Evolutionary conservation across 2,329 filamentous ascomycete genomes (phyloP), one percentile per base, ranked within the genome.

Genomic region (Penicillium hordei): DNA sequence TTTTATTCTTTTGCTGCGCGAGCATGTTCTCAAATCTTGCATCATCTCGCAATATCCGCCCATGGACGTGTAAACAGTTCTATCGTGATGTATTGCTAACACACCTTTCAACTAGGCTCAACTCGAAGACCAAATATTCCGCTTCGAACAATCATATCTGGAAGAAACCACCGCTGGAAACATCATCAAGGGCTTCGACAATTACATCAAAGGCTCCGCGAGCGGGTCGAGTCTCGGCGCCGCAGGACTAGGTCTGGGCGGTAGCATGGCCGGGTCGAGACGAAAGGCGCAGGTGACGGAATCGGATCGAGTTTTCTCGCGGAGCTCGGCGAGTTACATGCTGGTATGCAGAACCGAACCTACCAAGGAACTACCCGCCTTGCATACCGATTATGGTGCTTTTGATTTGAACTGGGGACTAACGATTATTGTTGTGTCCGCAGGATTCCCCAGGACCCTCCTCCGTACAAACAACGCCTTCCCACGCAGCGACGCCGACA

Each of bases 141-240:
- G 89, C 63, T 89, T 91, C 69, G 94, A 99, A 75, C 86, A 88
- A 57, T 83, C 88, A 19, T 99, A 99, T 74, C 86, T 99, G 51
- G 93, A 97, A 74, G 91, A 91, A 69, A 95, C 92, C 5, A 86
- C 82, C 67, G 84, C 85, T 21, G 94, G 94, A 44, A 99, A 99
- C 78, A 97, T 99, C 72, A 93, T 99, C 73, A 92, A 90, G 48
- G 94, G 94, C 23, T 99, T 99, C 75, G 94, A 99, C 75, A 95
- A 92, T 72, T 99, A 97, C 78, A 95, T 96, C 81, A 99, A 99
- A 76, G 93, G 91, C 54, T 84, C 83, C 19, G 83, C 85, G 9
- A 84, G 86, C n/a, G 81, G 78, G 4, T 69, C 73, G 1, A 67
- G 64, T 25, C 61, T 74, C 25, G 66, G 70, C 29, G 68, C 68